Base-by-base conservation (phyloP, 345 rosid species). In the Eutrema yunnanense region DNA sequence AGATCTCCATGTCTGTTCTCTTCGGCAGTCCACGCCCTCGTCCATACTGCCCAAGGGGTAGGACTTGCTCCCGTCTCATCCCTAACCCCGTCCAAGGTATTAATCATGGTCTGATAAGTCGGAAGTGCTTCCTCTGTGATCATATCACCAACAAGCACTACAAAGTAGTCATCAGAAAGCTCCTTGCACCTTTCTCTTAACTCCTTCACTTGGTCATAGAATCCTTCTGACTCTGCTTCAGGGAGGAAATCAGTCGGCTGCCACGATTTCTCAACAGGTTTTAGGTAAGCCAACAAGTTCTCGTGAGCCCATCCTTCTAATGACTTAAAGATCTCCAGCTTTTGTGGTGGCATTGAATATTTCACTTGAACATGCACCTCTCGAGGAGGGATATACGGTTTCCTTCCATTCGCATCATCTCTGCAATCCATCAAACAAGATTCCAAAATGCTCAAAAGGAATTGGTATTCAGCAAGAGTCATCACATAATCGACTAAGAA, bases 91-190 rank as follows among this genome's bases (percentile, higher is more conserved):
- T 90, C 97, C 46, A 88, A 67, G 10, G 95, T 88, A 63, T 90
- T 88, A n/a, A 90, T 74, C 88, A 85, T 86, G 32, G 95, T 83
- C 72, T 86, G 94, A 63, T 88, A 88, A 61, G 96, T 86, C 5
- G 96, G 96, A 55, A 90, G 92, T 4, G 96, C 92, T 72, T 88
- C 94, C 76, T 90, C 96, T 2, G 96, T 88, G 82, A 90, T 78
- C 93, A 69, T 79, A 65, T 79, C 82, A 6, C 82, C 82, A 65
- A 79, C 42, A 60, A 79, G 75, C 56, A 74, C 82, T 6, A 75
- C 77, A 54, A 74, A 75, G 51, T 65, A 79, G 11, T 79, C 80
- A 59, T 79, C 82, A n/a, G 80, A 19, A 4, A 79, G 69, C 57
- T 79, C 82, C 2, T 47, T 80, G 9, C 82, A 74, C 62, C 90